Conservation (phyloP, 2,329 filamentous ascomycete genomes). For the Cryoendolithus antarcticus region DNA sequence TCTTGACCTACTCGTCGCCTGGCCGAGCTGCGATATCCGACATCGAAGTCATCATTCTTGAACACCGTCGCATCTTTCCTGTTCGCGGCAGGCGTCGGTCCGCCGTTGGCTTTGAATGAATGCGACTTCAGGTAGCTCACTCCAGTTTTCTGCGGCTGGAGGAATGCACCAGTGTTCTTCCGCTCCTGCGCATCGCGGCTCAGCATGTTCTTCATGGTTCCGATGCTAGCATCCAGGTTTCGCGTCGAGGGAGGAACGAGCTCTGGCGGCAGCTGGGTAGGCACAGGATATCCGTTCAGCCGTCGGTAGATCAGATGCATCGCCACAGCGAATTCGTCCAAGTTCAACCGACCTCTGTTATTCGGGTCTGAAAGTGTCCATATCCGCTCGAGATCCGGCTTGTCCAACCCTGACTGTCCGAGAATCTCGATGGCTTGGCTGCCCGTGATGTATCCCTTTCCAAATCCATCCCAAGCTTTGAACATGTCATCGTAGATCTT, state of each 20-base stretch:
- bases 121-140: conserved; percentile 95
- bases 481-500: conserved; percentile 92
- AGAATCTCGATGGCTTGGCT: conserved; percentile 94
- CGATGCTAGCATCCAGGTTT: conserved; percentile 86
- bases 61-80: conserved; percentile 95
- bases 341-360: conserved; percentile 85
- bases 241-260: conserved; percentile 88
- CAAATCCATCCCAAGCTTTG: conserved; percentile 89
- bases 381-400: conserved; percentile 76
- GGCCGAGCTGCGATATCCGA: conserved; percentile 79
- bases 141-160: conserved; percentile 92
- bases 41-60: conserved; percentile 86
- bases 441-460: conserved; percentile 83
- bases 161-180: conserved; percentile 76
- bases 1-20: conserved; percentile 65
- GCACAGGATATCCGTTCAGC: conserved; percentile 88
- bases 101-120: conserved; percentile 58
- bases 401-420: conserved; percentile 86
- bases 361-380: conserved; percentile 92
- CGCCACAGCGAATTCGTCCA: conserved; percentile 94
- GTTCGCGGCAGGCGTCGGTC: conserved; percentile 42
- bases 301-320: conserved; percentile 99
- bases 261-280: conserved; percentile 76
- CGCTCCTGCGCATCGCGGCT: conserved; percentile 79
- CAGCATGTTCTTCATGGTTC: conserved; percentile 80